These are phyloP conservation scores for Melampsora abietis-canadensis DNA, from an alignment of 1,284 basidiomycete species.

Conservation along the genomic window DNA sequence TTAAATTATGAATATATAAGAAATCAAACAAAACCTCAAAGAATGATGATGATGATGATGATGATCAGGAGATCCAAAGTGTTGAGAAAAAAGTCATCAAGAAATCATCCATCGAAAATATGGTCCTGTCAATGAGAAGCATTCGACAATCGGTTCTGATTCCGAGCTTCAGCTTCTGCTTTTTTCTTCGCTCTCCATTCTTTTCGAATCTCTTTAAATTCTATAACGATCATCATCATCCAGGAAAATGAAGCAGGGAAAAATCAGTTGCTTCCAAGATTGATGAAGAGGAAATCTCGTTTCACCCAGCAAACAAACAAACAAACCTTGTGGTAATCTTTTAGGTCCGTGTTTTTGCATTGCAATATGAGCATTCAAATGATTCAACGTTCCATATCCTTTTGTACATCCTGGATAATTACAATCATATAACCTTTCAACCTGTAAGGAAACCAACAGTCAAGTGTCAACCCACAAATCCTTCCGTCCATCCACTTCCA, in stretches of 20 bases:
- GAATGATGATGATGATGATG: no score
- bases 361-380: constrained; percentile 84
- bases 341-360: constrained; percentile 87
- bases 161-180: constrained; percentile 58
- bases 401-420: constrained; percentile 77
- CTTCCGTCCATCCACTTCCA: neutral
- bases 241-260: neutral
- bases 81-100: no score
- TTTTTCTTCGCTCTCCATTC: constrained; percentile 92
- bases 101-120: no score
- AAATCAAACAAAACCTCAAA: no score
- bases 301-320: no score
- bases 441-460: constrained; percentile 53
- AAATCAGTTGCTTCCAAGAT: constrained; percentile 2
- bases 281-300: constrained; percentile 29
- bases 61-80: no score
- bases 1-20: no score
- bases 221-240: constrained; percentile 56
- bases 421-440: constrained; percentile 84
- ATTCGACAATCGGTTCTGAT: constrained; percentile 2
- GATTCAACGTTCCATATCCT: constrained; percentile 69
- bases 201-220: constrained; percentile 96
- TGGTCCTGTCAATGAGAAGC: no score
- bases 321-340: constrained; percentile 73
- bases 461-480: neutral